phyloP scores from a whole-genome alignment of 2,329 filamentous ascomycete genomes.

The Verticillium nubilum region DNA sequence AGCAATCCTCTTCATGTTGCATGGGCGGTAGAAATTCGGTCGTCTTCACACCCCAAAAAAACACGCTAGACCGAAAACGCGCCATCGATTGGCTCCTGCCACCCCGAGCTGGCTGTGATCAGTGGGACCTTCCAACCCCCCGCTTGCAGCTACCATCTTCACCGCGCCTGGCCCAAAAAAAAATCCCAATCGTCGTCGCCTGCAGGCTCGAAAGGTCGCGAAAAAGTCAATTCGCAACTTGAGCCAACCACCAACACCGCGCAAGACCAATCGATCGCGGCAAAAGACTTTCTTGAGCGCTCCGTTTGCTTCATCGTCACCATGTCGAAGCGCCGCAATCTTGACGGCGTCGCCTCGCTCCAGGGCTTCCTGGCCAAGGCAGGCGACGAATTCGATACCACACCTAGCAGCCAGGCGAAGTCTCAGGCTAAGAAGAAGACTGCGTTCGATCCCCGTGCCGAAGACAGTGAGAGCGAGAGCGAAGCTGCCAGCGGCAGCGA shows the following conservation, averaged over 20 bases:
- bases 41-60: not conserved
- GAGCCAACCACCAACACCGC: not conserved
- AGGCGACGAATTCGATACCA: not conserved
- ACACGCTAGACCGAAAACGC: not conserved
- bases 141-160: not conserved
- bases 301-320: not conserved
- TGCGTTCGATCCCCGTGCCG: conserved; percentile 11
- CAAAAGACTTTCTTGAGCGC: not conserved
- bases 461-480: conserved; percentile 6
- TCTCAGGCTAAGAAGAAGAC: conserved; percentile 11
- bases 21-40: not conserved
- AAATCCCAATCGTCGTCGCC: not conserved
- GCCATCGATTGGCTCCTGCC: not conserved
- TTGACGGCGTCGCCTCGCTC: conserved; percentile 10
- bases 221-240: not conserved
- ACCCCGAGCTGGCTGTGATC: not conserved
- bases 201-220: not conserved
- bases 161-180: not conserved
- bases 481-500: conserved; percentile 19
- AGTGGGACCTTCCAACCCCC: not conserved
- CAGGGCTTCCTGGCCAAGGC: conserved; percentile 7
- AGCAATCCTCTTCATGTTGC: not conserved
- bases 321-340: conserved; percentile 7
- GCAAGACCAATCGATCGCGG: not conserved
- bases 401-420: conserved; percentile 10